Percentiles rank a stretch among this genome's conserved stretches.
phyloP scores from a whole-genome alignment of 1,139 yeast species.

The Nakaseomyces uthaithaninus region DNA sequence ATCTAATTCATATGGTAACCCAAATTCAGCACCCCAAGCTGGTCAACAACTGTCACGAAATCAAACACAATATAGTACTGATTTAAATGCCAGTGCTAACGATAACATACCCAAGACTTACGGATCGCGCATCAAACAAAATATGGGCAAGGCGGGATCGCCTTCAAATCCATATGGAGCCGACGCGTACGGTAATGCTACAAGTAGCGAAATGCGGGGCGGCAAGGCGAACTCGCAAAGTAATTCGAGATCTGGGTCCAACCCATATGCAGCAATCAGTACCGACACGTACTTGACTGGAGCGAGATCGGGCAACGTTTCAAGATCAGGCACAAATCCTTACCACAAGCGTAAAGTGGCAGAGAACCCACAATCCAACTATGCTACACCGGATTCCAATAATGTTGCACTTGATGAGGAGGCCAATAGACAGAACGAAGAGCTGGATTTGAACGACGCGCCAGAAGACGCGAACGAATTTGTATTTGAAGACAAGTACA shows the following conservation, averaged over 20 bases:
- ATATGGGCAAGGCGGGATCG: neutral
- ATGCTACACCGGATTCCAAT: slow-evolving; percentile 6
- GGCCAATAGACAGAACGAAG: slow-evolving; percentile 9
- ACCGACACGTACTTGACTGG: slow-evolving; percentile 10
- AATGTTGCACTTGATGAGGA: slow-evolving; percentile 10
- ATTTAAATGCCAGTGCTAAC: slow-evolving; percentile 2
- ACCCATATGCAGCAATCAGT: slow-evolving; percentile 16
- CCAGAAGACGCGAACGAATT: slow-evolving; percentile 13
- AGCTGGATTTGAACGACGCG: slow-evolving; percentile 15
- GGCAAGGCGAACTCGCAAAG: neutral
- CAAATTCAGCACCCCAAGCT: neutral
- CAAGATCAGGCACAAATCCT: slow-evolving; percentile 12
- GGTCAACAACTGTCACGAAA: neutral
- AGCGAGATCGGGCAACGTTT: slow-evolving; percentile 4
- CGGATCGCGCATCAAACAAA: no score
- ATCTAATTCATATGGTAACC: slow-evolving; percentile 9
- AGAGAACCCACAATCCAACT: slow-evolving; percentile 4
- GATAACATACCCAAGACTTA: slow-evolving; percentile 1
- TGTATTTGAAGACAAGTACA: slow-evolving; percentile 13
- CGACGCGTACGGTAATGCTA: slow-evolving; percentile 10
- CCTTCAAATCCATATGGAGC: slow-evolving; percentile 2
- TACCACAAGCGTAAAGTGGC: slow-evolving; percentile 11
- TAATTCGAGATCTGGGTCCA: slow-evolving; percentile 4
- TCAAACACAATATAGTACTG: neutral
- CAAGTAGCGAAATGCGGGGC: slow-evolving; percentile 1